Conservation (phyloP, 371 early-diverging fungal species). For the Cladochytrium tenue region DNA sequence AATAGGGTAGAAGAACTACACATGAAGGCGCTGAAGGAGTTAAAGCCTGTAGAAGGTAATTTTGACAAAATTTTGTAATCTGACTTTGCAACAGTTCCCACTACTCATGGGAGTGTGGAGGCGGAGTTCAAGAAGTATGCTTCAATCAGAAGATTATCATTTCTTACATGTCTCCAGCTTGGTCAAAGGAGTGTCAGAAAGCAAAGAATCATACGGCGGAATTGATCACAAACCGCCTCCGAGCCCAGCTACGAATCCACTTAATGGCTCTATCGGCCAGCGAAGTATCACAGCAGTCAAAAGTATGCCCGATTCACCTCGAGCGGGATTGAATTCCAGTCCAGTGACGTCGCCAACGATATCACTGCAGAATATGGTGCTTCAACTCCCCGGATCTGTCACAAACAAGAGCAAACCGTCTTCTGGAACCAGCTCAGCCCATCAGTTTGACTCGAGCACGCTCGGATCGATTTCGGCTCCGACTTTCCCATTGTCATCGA, state of each 20-base stretch:
- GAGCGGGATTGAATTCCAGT: neutral
- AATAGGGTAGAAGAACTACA: constrained; percentile 70
- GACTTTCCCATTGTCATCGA: neutral
- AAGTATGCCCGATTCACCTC: neutral
- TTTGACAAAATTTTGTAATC: neutral
- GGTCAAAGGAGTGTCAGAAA: neutral
- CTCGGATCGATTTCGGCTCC: neutral
- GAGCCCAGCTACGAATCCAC: neutral
- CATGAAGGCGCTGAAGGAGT: constrained; percentile 56
- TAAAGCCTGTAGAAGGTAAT: constrained; percentile 24
- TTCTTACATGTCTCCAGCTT: neutral
- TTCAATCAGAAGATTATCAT: neutral
- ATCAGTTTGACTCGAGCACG: neutral
- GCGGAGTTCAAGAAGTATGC: neutral
- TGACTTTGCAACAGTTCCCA: neutral
- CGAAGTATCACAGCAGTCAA: neutral
- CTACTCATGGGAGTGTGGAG: neutral
- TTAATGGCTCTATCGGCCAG: neutral
- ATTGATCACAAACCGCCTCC: neutral
- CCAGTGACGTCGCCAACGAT: no score
- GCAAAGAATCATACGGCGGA: neutral
- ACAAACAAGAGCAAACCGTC: neutral
- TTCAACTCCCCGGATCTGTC: neutral
- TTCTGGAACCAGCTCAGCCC: neutral
- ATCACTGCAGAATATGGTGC: neutral